phyloP scores from a whole-genome alignment of 176 grass and related monocot species.

The Pontederia crassipes region DNA sequence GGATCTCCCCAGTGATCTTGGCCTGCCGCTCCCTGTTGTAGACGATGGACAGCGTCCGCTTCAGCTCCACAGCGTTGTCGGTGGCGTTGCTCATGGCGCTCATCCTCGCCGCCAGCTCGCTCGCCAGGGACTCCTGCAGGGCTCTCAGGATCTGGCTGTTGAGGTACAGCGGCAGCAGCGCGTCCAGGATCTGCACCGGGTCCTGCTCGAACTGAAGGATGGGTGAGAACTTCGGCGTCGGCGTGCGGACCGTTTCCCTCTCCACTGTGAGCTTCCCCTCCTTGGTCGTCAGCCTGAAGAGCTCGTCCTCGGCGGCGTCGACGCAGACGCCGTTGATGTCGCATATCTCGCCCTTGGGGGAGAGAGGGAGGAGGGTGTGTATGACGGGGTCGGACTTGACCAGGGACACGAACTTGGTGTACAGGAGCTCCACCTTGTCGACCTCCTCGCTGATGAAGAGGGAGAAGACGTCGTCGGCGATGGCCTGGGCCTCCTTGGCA shows the following conservation, averaged over 20 bases:
- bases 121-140: no score
- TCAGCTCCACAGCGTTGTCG: neutral
- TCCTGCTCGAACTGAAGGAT: slow-evolving; percentile 4
- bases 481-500: neutral
- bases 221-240: neutral
- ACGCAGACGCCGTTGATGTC: neutral
- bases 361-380: slow-evolving; percentile 2
- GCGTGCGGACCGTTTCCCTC: neutral
- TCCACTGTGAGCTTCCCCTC: slow-evolving; percentile 3
- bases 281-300: neutral
- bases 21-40: neutral
- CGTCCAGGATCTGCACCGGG: neutral
- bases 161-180: neutral
- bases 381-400: slow-evolving; percentile 3
- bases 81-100: neutral
- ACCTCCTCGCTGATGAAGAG: neutral
- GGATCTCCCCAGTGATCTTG: neutral
- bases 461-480: no score
- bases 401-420: neutral
- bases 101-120: no score
- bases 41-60: neutral
- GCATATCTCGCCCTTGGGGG: neutral
- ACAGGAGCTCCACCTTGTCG: slow-evolving; percentile 1
- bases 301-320: neutral
- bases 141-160: neutral